phyloP scores from a whole-genome alignment of 257 asterid genomes.

The Scutellaria barbata region DNA sequence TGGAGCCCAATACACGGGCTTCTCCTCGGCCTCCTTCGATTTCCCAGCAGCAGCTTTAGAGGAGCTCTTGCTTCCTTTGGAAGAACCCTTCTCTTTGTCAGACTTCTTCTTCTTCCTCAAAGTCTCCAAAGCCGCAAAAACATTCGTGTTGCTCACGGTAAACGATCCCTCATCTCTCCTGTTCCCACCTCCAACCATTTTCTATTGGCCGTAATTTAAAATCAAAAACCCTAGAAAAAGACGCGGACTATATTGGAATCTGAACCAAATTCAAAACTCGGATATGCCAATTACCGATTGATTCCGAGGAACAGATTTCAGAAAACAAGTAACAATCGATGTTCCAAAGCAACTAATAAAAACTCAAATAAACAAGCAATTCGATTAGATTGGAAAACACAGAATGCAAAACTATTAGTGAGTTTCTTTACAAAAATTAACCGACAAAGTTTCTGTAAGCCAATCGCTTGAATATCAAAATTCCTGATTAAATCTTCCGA shows the following conservation, averaged over 20 bases:
- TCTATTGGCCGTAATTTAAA: constrained; percentile 21
- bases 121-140: constrained; percentile 79
- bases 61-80: constrained; percentile 46
- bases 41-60: constrained; percentile 44
- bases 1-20: constrained; percentile 72
- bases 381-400: background rate
- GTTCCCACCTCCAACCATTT: constrained; percentile 77
- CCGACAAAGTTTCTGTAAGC: background rate
- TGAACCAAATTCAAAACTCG: constrained; percentile 22
- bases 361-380: background rate
- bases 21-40: constrained; percentile 48
- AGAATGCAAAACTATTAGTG: background rate
- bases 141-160: constrained; percentile 62
- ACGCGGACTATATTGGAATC: background rate
- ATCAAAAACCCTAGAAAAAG: constrained; percentile 18
- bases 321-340: background rate
- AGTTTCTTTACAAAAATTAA: background rate
- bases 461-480: background rate
- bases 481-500: constrained; percentile 10
- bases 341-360: background rate
- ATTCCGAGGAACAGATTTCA: constrained; percentile 11
- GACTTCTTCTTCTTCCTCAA: constrained; percentile 78
- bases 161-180: constrained; percentile 70
- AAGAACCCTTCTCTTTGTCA: constrained; percentile 58
- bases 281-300: constrained; percentile 22